Percentiles rank a stretch among this genome's conserved stretches.
Conservation (phyloP, 768 basidiomycete genomes). For the Collybia sordida region DNA sequence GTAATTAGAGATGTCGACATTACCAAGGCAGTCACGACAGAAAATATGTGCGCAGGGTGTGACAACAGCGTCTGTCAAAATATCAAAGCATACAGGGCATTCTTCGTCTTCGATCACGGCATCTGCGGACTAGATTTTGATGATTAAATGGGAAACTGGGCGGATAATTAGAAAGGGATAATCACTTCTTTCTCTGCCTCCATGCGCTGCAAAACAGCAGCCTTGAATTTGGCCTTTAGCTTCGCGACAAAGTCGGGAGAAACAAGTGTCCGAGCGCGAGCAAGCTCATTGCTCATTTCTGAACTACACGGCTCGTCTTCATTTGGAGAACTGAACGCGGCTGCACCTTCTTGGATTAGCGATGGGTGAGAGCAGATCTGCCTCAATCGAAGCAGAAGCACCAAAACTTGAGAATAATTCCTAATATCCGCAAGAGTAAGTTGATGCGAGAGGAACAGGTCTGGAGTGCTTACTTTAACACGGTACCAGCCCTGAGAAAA, state of each 20-base stretch:
- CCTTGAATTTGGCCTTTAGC: conserved; percentile 47
- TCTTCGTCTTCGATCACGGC: conserved; percentile 53
- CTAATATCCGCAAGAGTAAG: conserved; percentile 20
- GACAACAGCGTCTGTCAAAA: conserved; percentile 49
- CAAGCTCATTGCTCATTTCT: conserved; percentile 39
- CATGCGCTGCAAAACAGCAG: conserved; percentile 40
- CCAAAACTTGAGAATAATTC: conserved; percentile 58
- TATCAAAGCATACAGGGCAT: conserved; percentile 70
- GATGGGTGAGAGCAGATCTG: conserved; percentile 71
- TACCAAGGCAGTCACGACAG: conserved; percentile 60
- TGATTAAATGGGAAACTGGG: neutral
- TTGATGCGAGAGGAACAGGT: neutral
- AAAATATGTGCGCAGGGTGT: conserved; percentile 63
- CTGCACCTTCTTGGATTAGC: conserved; percentile 57
- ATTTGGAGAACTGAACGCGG: conserved; percentile 41
- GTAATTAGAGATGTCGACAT: neutral
- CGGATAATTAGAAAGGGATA: conserved; percentile 1
- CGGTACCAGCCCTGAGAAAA: conserved; percentile 60
- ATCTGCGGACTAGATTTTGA: conserved; percentile 37
- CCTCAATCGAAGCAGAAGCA: conserved; percentile 52
- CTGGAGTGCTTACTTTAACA: conserved; percentile 50
- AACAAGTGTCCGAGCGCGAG: conserved; percentile 44
- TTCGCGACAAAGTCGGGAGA: conserved; percentile 47
- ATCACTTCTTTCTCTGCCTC: conserved; percentile 53
- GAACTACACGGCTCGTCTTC: conserved; percentile 32